Evolutionary conservation across 2,329 filamentous ascomycete genomes (phyloP), one percentile per base, ranked within the genome.

Genomic region (Lachnellula arida): DNA sequence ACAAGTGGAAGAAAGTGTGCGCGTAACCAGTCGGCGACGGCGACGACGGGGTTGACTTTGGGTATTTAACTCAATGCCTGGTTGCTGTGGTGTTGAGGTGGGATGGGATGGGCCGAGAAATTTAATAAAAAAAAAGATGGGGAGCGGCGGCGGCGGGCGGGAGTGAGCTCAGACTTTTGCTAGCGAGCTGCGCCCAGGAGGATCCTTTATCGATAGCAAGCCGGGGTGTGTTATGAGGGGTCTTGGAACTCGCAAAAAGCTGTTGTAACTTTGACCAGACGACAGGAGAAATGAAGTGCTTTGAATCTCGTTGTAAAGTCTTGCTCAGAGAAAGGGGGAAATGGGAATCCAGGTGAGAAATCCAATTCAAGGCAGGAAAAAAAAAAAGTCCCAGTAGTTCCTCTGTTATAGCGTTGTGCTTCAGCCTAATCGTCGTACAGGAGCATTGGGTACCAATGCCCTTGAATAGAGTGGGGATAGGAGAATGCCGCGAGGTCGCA

Each of bases 371-470:
- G 28, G 46, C 25, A 43, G 43, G 39, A 53, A 46, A 55, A 48
- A 55, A 48, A 49, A 48, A 54, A 51, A 51, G 43, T 17, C 43
- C 43, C 39, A 46, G 47, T 28, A 25, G 50, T 25, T 48, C 42
- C 32, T 15, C 12, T 50, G 51, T 51, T 61, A 56, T 59, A 58
- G 60, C 60, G 60, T 58, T 62, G 61, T 63, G 59, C 61, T 66
- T 63, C 61, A 65, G 64, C 64, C 64, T 66, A 61, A 66, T 62
- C 58, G 60, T 62, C 59, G 60, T 52, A 58, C 56, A 52, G 51
- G 40, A 34, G 53, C 19, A 54, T 66, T 66, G 64, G 64, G 64
- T 65, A 66, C 57, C 62, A 66, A 66, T 61, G 62, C 59, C 58
- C 62, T 60, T 61, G 55, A 51, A 46, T 22, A 53, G 48, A 63